Percentiles rank a stretch among this genome's conserved stretches.
Evolutionary conservation across 345 rosid species (phyloP).

Genomic region (Linum trigynum): DNA sequence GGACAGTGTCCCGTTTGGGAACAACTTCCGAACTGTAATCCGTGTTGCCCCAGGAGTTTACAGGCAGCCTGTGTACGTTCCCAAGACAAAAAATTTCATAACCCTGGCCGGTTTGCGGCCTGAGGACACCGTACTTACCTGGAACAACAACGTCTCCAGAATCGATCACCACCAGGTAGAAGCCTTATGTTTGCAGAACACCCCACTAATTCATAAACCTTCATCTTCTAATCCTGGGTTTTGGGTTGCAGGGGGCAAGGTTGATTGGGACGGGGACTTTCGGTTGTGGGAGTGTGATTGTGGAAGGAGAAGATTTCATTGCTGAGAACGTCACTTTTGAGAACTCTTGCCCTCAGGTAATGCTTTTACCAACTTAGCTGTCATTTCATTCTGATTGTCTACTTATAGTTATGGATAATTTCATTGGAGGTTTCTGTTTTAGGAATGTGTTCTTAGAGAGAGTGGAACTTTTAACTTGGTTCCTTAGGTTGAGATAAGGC

Average conservation of each 20-base stretch:
- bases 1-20: slow-evolving; percentile 65
- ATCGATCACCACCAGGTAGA: slow-evolving; percentile 87
- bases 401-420: no score
- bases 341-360: slow-evolving; percentile 82
- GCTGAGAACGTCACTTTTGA: slow-evolving; percentile 96
- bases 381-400: no score
- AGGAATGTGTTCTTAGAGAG: no score
- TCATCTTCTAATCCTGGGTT: background rate
- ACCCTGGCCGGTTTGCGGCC: slow-evolving; percentile 74
- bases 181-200: background rate
- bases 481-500: no score
- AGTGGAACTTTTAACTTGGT: no score
- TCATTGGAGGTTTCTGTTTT: no score
- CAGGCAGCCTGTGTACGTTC: slow-evolving; percentile 71
- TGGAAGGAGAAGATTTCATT: slow-evolving; percentile 92
- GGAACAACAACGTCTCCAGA: slow-evolving; percentile 75
- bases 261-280: slow-evolving; percentile 89
- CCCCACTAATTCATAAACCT: background rate
- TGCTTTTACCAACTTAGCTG: no score
- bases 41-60: slow-evolving; percentile 73
- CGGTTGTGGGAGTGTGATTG: slow-evolving; percentile 79
- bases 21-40: slow-evolving; percentile 59
- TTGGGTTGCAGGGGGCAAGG: slow-evolving; percentile 38
- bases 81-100: slow-evolving; percentile 82
- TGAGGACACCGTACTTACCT: slow-evolving; percentile 60